Conservation (phyloP, 2,329 filamentous ascomycete genomes). For the Apiospora phragmitis region DNA sequence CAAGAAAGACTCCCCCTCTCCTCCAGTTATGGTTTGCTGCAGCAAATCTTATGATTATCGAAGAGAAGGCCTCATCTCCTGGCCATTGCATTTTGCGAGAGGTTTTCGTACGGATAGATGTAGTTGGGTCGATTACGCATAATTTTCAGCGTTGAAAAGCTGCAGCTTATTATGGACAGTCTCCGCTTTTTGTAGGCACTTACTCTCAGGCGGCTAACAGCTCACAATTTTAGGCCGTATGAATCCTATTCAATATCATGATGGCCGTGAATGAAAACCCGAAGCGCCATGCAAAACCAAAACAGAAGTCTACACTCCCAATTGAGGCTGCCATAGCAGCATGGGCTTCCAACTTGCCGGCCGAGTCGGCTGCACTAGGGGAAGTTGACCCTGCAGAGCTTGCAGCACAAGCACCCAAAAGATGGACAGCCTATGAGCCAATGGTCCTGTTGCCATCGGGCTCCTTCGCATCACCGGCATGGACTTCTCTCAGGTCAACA, state of each 20-base stretch:
- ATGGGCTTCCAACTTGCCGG: constrained; percentile 13
- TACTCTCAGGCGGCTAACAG: not conserved
- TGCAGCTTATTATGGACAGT: not conserved
- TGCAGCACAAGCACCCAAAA: constrained; percentile 48
- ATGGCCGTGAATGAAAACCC: not conserved
- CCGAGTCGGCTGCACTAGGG: not conserved
- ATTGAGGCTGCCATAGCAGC: constrained; percentile 20
- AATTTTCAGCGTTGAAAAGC: too few relatives aligned
- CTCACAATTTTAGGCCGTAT: not conserved
- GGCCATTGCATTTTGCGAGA: too few relatives aligned
- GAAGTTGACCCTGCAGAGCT: constrained; percentile 26
- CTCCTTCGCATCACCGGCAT: constrained; percentile 48
- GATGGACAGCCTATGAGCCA: constrained; percentile 62
- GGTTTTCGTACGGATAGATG: too few relatives aligned
- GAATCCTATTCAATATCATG: not conserved
- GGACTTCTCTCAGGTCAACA: constrained; percentile 37
- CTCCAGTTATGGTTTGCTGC: too few relatives aligned
- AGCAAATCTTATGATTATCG: too few relatives aligned
- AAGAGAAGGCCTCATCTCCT: too few relatives aligned
- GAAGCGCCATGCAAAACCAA: not conserved
- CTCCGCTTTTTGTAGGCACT: not conserved
- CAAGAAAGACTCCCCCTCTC: too few relatives aligned
- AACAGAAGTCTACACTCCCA: constrained; percentile 16
- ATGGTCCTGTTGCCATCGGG: constrained; percentile 62
- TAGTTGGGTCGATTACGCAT: too few relatives aligned